A percentile compares a stretch with the other conserved stretches of the same genome.
These are phyloP conservation scores for Candida tropicalis DNA, from an alignment of 1,139 yeast species.

Conservation along the genomic window DNA sequence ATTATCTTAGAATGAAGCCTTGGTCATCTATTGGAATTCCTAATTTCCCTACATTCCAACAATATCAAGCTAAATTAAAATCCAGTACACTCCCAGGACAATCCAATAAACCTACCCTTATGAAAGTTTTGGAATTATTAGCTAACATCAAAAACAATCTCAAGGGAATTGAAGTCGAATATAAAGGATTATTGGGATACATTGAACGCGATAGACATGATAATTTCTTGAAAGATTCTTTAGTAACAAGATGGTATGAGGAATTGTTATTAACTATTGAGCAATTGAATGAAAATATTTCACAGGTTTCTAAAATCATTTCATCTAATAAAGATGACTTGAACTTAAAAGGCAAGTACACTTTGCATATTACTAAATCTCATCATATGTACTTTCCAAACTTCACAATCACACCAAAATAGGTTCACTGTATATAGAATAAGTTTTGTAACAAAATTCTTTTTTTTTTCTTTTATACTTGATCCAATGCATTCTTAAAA, in stretches of 20 bases:
- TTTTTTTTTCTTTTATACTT: slow-evolving; percentile 4
- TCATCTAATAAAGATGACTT: slow-evolving; percentile 24
- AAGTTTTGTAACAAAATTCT: neutral
- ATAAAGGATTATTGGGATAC: slow-evolving; percentile 10
- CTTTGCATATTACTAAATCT: slow-evolving; percentile 25
- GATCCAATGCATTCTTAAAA: slow-evolving; percentile 9
- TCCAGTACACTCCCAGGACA: slow-evolving; percentile 10
- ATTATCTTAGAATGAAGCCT: slow-evolving; percentile 74
- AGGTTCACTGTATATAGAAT: neutral
- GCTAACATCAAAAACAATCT: slow-evolving; percentile 20
- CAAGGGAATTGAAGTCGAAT: slow-evolving; percentile 17
- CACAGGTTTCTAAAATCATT: slow-evolving; percentile 29
- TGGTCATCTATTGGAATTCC: slow-evolving; percentile 87
- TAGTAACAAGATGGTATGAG: slow-evolving; percentile 14
- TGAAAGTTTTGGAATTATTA: slow-evolving; percentile 16
- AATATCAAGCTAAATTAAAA: slow-evolving; percentile 21
- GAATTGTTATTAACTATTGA: slow-evolving; percentile 9
- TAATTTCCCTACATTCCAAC: slow-evolving; percentile 51
- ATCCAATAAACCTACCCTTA: slow-evolving; percentile 13
- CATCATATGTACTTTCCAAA: slow-evolving; percentile 46
- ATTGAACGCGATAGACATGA: slow-evolving; percentile 17
- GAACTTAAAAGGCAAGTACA: slow-evolving; percentile 17
- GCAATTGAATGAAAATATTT: slow-evolving; percentile 11
- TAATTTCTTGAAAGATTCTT: slow-evolving; percentile 24
- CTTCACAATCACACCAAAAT: slow-evolving; percentile 20